Percentiles rank a stretch among this genome's conserved stretches.
phyloP scores from a whole-genome alignment of 2,329 filamentous ascomycete genomes.

The Rutstroemia sp. region DNA sequence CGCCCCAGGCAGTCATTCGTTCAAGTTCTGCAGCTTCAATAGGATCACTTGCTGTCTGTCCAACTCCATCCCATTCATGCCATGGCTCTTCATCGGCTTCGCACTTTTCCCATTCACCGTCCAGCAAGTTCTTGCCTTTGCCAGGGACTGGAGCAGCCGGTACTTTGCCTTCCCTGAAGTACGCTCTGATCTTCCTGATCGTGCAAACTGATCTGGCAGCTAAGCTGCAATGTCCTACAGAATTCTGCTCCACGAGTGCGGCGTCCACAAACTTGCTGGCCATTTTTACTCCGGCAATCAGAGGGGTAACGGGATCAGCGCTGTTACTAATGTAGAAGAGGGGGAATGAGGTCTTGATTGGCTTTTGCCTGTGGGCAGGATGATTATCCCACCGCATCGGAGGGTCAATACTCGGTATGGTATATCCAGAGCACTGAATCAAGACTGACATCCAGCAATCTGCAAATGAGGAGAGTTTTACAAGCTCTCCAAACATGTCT shows the following conservation, averaged over 20 bases:
- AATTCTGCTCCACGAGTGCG: slow-evolving; percentile 25
- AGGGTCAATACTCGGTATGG: slow-evolving; percentile 19
- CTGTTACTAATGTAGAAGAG: slow-evolving; percentile 35
- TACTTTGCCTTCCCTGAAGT: slow-evolving; percentile 23
- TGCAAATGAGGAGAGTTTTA: slow-evolving; percentile 18
- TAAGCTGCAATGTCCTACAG: slow-evolving; percentile 23
- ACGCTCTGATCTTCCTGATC: slow-evolving; percentile 19
- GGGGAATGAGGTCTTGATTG: slow-evolving; percentile 32
- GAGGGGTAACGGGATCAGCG: slow-evolving; percentile 33
- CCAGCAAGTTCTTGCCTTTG: slow-evolving; percentile 10
- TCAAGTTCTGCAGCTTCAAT: not conserved
- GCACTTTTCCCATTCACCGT: slow-evolving; percentile 24
- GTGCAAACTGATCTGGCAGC: slow-evolving; percentile 22
- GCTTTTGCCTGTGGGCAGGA: slow-evolving; percentile 19
- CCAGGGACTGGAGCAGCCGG: slow-evolving; percentile 15
- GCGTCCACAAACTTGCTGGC: slow-evolving; percentile 23
- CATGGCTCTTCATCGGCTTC: slow-evolving; percentile 23
- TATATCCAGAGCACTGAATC: slow-evolving; percentile 21
- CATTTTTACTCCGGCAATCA: slow-evolving; percentile 27
- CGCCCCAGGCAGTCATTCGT: slow-evolving; percentile 3
- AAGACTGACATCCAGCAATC: slow-evolving; percentile 24
- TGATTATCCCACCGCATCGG: slow-evolving; percentile 27
- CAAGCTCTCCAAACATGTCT: slow-evolving; percentile 16
- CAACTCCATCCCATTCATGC: not conserved
- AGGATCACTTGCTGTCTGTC: not conserved